These are phyloP conservation scores for Pythium aristosporum DNA, from an alignment of 352 stramenopile genomes.

Conservation along the genomic window DNA sequence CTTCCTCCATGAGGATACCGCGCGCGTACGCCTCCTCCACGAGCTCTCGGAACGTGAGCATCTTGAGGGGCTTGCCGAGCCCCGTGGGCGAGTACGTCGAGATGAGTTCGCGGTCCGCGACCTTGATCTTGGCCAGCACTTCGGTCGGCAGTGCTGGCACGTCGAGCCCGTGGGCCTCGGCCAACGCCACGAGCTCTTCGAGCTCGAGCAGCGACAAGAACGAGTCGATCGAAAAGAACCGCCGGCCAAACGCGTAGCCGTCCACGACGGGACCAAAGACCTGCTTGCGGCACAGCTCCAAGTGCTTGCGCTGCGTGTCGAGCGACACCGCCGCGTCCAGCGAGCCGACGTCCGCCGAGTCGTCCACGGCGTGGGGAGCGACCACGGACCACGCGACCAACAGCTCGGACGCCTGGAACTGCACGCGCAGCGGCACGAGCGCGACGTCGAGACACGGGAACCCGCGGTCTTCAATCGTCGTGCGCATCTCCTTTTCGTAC, in stretches of 20 bases:
- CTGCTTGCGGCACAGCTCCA: slow-evolving; percentile 22
- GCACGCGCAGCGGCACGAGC: slow-evolving; percentile 34
- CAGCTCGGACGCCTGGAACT: slow-evolving; percentile 47
- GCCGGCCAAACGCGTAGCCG: slow-evolving; percentile 63
- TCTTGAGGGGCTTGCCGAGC: slow-evolving; percentile 46
- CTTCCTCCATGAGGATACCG: slow-evolving; percentile 38
- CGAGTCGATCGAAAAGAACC: slow-evolving; percentile 54
- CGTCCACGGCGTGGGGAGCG: neutral
- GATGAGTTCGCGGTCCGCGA: slow-evolving; percentile 48
- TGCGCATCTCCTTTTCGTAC: slow-evolving; percentile 41
- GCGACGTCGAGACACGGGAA: slow-evolving; percentile 35
- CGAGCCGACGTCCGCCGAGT: neutral
- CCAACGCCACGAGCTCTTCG: slow-evolving; percentile 41
- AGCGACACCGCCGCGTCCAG: slow-evolving; percentile 12
- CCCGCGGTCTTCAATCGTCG: slow-evolving; percentile 29
- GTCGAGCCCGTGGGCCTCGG: slow-evolving; percentile 28
- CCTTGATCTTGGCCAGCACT: slow-evolving; percentile 45
- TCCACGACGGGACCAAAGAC: slow-evolving; percentile 30
- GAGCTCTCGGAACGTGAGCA: slow-evolving; percentile 61
- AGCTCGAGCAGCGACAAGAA: slow-evolving; percentile 51
- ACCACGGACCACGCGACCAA: slow-evolving; percentile 33
- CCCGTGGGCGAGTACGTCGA: slow-evolving; percentile 35
- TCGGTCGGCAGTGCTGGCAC: slow-evolving; percentile 33
- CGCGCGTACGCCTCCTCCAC: slow-evolving; percentile 51
- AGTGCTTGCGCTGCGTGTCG: slow-evolving; percentile 13